Evolutionary conservation across 2,329 filamentous ascomycete genomes (phyloP).

Genomic region (Fusarium sp.): DNA sequence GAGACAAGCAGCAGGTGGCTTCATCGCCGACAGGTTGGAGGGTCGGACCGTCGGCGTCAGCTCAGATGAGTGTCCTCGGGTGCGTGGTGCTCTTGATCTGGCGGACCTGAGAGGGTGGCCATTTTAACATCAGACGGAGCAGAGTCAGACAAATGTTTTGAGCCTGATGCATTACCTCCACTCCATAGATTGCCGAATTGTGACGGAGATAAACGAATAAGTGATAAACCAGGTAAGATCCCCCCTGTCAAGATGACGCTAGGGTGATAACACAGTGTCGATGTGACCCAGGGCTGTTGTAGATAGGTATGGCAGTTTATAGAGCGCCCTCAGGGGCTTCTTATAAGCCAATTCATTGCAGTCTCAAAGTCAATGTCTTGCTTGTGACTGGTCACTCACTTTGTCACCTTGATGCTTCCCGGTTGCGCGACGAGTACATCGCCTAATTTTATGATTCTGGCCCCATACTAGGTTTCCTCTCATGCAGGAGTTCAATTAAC

Average conservation of each 20-base stretch:
- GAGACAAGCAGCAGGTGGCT: neutral
- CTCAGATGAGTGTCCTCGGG: neutral
- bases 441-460: too few relatives aligned
- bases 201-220: neutral
- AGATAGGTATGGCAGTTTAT: neutral
- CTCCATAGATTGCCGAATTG: neutral
- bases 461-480: too few relatives aligned
- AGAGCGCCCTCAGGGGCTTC: neutral
- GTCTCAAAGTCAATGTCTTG: neutral
- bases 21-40: neutral
- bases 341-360: neutral
- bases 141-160: neutral
- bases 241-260: neutral
- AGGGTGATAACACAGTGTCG: neutral
- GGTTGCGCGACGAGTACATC: neutral
- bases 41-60: neutral
- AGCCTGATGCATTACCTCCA: neutral
- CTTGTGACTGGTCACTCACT: neutral
- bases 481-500: too few relatives aligned
- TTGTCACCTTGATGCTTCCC: neutral
- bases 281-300: neutral
- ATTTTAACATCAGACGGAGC: neutral
- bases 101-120: neutral
- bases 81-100: too few relatives aligned
- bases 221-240: neutral